Percentiles rank a stretch among this genome's conserved stretches.
These are phyloP conservation scores for Yamadazyma scolyti DNA, from an alignment of 805 yeast genomes.

Conservation along the genomic window DNA sequence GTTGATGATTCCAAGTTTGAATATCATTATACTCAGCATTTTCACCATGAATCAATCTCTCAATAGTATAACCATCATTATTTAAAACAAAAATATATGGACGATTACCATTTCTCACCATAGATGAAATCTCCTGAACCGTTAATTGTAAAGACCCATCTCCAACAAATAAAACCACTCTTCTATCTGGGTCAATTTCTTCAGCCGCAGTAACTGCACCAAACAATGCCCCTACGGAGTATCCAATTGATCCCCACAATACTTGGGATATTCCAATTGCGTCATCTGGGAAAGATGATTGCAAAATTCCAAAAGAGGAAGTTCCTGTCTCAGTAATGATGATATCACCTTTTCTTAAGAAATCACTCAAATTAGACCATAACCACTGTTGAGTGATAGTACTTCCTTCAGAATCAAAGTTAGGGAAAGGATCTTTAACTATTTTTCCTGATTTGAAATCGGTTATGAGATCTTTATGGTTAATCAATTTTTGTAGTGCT, in stretches of 20 bases:
- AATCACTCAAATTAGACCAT: slow-evolving; percentile 25
- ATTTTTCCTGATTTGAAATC: slow-evolving; percentile 12
- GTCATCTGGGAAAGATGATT: slow-evolving; percentile 26
- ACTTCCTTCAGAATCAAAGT: slow-evolving; percentile 4
- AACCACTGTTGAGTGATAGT: slow-evolving; percentile 25
- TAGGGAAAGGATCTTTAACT: slow-evolving; percentile 13
- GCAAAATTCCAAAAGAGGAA: slow-evolving; percentile 32
- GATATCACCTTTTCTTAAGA: slow-evolving; percentile 29
- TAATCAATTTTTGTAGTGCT: slow-evolving; percentile 23
- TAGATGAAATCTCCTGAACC: slow-evolving; percentile 37
- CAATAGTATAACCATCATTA: slow-evolving; percentile 39
- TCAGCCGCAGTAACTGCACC: slow-evolving; percentile 34
- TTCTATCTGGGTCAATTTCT: slow-evolving; percentile 26
- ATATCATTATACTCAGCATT: slow-evolving; percentile 34
- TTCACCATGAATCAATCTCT: slow-evolving; percentile 37
- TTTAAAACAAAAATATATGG: slow-evolving; percentile 38
- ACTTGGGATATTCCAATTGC: slow-evolving; percentile 31
- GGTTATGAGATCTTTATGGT: slow-evolving; percentile 7
- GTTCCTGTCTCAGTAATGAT: slow-evolving; percentile 35
- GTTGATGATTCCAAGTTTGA: slow-evolving; percentile 36
- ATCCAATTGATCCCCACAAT: slow-evolving; percentile 35
- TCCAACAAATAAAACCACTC: slow-evolving; percentile 39
- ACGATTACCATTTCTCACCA: slow-evolving; percentile 31
- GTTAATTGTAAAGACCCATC: slow-evolving; percentile 41
- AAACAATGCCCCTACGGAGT: slow-evolving; percentile 29